Base-by-base conservation (phyloP, 257 asterid species). In the Agastache rugosa region DNA sequence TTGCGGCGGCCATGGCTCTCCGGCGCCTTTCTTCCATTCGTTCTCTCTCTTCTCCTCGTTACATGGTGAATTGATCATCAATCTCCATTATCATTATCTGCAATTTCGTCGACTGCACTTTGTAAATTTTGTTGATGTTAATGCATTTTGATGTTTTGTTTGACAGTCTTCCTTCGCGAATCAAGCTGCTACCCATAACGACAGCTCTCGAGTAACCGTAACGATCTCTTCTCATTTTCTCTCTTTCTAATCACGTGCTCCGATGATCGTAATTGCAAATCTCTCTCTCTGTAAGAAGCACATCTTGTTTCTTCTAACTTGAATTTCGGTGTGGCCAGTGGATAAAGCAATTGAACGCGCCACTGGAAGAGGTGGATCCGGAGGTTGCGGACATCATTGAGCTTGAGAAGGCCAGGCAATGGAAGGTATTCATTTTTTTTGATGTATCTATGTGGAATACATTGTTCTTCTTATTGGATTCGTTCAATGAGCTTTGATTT, bases 401-500 rank as follows among this genome's bases (percentile, higher is more conserved):
- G 95, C 97, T 76, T 37, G 98, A 93, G 82, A 93, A 93, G 80
- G 92, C 97, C 37, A 88, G 98, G 70, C 98, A 93, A 85, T 93
- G 98, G 98, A 93, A 93, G 97, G 98, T 93, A 74, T 39, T 16
- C 51, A 37, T 1, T 37, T 16, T 22, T 16, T 20, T 10, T 34
- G 6, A 39, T 23, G 45, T 39, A 8, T 29, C 42, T 22, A 16
- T 22, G 44, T 59, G 10, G 12, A 27, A 39, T 60, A 17, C 23
- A 9, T 63, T 34, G 29, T 58, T 63, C 68, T 53, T 53, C 59
- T 47, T 56, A 16, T 69, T 44, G 58, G 29, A n/a, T 31, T 69
- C 76, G 22, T 59, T 55, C 29, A 41, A 61, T 17, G 20, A 29
- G 47, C 27, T 76, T 27, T n/a, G 19, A 11, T 60, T 39, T 39